Percentiles rank a stretch among this genome's conserved stretches.
These are phyloP conservation scores for Saccharomycopsis fermentans DNA, from an alignment of 805 yeast species.

Conservation along the genomic window DNA sequence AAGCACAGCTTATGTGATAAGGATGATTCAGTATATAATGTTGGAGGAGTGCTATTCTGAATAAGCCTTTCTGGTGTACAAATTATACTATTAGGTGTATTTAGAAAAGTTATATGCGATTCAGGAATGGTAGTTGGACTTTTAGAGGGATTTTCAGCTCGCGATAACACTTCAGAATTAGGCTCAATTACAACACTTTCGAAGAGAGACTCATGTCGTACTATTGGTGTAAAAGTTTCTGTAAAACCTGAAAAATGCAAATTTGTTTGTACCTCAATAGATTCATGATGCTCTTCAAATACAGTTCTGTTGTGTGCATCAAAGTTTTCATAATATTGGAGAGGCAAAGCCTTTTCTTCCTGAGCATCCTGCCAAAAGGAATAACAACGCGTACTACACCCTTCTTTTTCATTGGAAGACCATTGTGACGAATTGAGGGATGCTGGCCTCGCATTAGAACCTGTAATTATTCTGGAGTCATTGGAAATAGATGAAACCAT, in stretches of 20 bases:
- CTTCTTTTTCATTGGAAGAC: not conserved
- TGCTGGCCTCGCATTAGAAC: not conserved
- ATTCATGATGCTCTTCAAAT: not conserved
- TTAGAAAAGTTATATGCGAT: not conserved
- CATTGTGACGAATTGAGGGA: not conserved
- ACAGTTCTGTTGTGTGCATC: not conserved
- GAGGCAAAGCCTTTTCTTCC: not conserved
- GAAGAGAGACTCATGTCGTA: not conserved
- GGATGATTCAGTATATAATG: not conserved
- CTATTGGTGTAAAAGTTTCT: not conserved
- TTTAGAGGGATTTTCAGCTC: not conserved
- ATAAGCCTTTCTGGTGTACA: not conserved
- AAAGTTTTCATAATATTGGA: not conserved
- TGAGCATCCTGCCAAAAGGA: conserved; percentile 1
- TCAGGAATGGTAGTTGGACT: not conserved
- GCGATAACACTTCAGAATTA: not conserved
- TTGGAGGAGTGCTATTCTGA: not conserved
- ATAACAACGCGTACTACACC: not conserved
- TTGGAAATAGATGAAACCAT: not conserved
- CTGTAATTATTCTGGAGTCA: not conserved
- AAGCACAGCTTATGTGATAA: not conserved
- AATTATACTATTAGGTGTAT: not conserved
- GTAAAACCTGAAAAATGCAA: not conserved
- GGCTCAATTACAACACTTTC: not conserved
- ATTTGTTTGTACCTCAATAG: not conserved